Base-by-base conservation (phyloP, 495 filamentous ascomycete genomes). In the Staphylotrichum tortipilum region DNA sequence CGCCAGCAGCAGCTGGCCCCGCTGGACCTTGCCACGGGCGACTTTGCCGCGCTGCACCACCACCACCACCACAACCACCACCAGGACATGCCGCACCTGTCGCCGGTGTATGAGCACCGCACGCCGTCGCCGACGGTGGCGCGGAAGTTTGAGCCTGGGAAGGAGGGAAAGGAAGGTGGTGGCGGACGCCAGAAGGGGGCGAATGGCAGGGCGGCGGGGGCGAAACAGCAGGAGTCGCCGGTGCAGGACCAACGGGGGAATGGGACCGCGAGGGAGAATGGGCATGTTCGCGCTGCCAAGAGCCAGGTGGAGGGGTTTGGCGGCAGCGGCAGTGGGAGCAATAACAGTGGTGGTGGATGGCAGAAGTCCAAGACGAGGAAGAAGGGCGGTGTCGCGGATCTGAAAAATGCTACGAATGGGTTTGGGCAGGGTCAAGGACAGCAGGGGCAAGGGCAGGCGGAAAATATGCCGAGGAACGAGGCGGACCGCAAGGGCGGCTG, bases 401-500 rank as follows among this genome's bases (percentile, higher is more conserved):
- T 52, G 54, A 76, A 68, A 52, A 52, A 53, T 45, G 53, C 56
- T 34, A 53, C 49, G 44, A 70, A 70, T 18, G 62, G 58, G 7
- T 58, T 54, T 29, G 31, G 65, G 6, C 68, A 70, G 18, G 64
- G 68, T 50, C 75, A 79, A 59, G 68, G 71, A 58, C 56, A 63
- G n/a, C n/a, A n/a, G n/a, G n/a, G n/a, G n/a, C n/a, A n/a, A n/a
- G n/a, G n/a, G n/a, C n/a, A n/a, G n/a, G n/a, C n/a, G n/a, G n/a
- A n/a, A n/a, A n/a, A n/a, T n/a, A n/a, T n/a, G 21, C 75, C 75
- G 6, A 75, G 67, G 52, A 69, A 74, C 22, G 70, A 75, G 10
- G 64, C 68, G 14, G 77, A 79, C 30, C 72, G 76, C 38, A 78
- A 77, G 44, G 76, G 76, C 3, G 76, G 76, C 26, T 79, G 62